These are phyloP conservation scores for Hemileccinum impolitum DNA, from an alignment of 768 basidiomycete genomes.

Conservation along the genomic window DNA sequence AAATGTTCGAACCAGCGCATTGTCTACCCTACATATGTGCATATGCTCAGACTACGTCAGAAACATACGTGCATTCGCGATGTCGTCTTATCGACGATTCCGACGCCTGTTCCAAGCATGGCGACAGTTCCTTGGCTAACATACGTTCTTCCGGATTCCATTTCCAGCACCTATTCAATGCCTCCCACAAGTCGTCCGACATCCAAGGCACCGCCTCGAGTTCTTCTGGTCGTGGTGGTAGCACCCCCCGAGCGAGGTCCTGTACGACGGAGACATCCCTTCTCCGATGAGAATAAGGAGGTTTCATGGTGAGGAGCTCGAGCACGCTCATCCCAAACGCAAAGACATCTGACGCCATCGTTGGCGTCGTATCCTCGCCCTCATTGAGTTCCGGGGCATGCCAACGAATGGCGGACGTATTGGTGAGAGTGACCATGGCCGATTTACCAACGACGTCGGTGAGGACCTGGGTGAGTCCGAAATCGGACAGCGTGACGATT, in stretches of 20 bases:
- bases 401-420: conserved; percentile 51
- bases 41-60: no score
- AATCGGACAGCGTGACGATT: conserved; percentile 57
- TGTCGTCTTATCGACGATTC: conserved; percentile 1
- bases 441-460: conserved; percentile 52
- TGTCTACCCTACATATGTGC: neutral
- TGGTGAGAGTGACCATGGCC: conserved; percentile 45
- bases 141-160: conserved; percentile 37
- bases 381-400: conserved; percentile 57
- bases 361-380: conserved; percentile 40
- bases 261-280: conserved; percentile 50
- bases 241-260: conserved; percentile 37
- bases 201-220: conserved; percentile 35
- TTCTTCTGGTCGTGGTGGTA: conserved; percentile 44
- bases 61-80: neutral
- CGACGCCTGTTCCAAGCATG: conserved; percentile 11
- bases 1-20: neutral
- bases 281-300: conserved; percentile 48
- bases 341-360: conserved; percentile 51
- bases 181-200: conserved; percentile 46
- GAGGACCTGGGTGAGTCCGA: conserved; percentile 61
- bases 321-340: conserved; percentile 60
- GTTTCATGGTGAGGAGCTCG: conserved; percentile 51
- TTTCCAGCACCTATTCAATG: conserved; percentile 48
- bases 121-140: conserved; percentile 35